Evolutionary conservation across 176 grass and related monocot genomes (phyloP).

Genomic region (Stipa capillata): DNA sequence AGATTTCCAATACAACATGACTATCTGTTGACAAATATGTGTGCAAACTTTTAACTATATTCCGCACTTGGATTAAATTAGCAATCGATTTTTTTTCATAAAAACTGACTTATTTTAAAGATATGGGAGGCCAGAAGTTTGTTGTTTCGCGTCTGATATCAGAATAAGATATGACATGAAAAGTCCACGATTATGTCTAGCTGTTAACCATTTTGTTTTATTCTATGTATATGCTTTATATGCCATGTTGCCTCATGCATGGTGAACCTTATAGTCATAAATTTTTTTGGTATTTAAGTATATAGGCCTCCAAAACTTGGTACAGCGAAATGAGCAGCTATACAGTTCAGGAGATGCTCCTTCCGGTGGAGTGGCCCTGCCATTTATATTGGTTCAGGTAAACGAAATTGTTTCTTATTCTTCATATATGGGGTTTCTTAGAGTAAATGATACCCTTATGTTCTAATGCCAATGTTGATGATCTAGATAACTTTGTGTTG

Average conservation of each 20-base stretch:
- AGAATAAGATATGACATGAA: not conserved
- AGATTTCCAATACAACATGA: too few species aligned
- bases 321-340: conserved; percentile 78
- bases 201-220: not conserved
- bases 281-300: conserved; percentile 34
- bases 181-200: not conserved
- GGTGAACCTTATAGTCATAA: too few species aligned
- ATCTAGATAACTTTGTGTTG: not conserved
- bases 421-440: not conserved
- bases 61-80: not conserved
- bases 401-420: not conserved
- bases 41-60: not conserved
- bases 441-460: not conserved
- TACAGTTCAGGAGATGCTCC: conserved; percentile 74
- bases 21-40: not conserved
- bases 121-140: not conserved
- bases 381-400: conserved; percentile 98
- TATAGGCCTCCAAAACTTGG: conserved; percentile 79
- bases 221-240: too few species aligned
- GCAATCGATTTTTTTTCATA: not conserved
- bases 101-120: not conserved
- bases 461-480: not conserved
- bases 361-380: conserved; percentile 91
- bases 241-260: too few species aligned
- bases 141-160: conserved; percentile 7